Evolutionary conservation across 352 stramenopile genomes (phyloP).

Genomic region (Phytophthora ohioensis): DNA sequence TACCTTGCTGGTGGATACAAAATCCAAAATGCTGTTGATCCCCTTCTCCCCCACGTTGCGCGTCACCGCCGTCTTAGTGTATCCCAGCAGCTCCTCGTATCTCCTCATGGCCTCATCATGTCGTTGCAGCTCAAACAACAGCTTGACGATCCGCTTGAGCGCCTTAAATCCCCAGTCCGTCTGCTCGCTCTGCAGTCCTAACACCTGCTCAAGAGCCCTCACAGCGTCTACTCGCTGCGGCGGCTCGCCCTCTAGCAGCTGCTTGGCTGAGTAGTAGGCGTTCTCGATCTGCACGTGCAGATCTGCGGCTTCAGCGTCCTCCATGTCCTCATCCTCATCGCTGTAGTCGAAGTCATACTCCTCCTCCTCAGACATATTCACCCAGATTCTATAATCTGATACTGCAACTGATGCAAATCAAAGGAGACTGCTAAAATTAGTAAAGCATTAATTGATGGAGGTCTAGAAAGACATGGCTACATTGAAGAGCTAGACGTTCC

Average conservation of each 20-base stretch:
- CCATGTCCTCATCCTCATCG: slow-evolving; percentile 92
- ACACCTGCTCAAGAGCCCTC: slow-evolving; percentile 60
- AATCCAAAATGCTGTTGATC: slow-evolving; percentile 96
- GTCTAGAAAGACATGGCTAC: neutral
- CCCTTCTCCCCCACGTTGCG: slow-evolving; percentile 96
- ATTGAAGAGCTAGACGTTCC: neutral
- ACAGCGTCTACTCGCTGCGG: slow-evolving; percentile 52
- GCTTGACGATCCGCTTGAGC: slow-evolving; percentile 95
- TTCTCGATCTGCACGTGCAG: slow-evolving; percentile 94
- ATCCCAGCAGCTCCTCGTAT: slow-evolving; percentile 92
- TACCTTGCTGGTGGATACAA: slow-evolving; percentile 89
- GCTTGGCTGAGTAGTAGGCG: slow-evolving; percentile 94
- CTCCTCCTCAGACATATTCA: slow-evolving; percentile 67
- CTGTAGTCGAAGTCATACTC: slow-evolving; percentile 95
- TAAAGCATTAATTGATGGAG: no score
- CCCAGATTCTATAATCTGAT: no score
- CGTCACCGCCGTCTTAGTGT: slow-evolving; percentile 89
- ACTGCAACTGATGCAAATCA: neutral
- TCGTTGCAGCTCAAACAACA: slow-evolving; percentile 84
- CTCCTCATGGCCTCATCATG: slow-evolving; percentile 77
- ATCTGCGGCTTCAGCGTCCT: slow-evolving; percentile 73
- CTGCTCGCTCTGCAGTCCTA: slow-evolving; percentile 61
- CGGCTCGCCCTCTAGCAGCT: slow-evolving; percentile 68
- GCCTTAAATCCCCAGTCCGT: slow-evolving; percentile 95
- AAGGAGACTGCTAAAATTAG: no score